Base-by-base conservation (phyloP, 805 yeast species). In the Cyberlindnera euphorbiiphila region DNA sequence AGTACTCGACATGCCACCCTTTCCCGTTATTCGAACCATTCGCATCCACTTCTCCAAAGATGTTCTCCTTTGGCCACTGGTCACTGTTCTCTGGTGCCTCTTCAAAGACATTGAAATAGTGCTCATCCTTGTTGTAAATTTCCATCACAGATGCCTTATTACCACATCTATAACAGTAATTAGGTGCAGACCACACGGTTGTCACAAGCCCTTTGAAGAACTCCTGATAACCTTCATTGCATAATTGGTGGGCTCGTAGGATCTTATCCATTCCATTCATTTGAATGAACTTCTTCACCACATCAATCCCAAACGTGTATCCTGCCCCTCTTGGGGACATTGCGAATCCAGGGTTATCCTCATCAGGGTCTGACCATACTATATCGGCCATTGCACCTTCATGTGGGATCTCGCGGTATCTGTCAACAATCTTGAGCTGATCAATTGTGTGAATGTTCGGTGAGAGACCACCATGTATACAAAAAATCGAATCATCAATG, bases 321-420 rank as follows among this genome's bases (percentile, higher is more conserved):
- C 99, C 99, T 1, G 99, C 99, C 27, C 99, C 99, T 53, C 99
- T 64, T 1, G 98, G 95, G 21, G 89, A 79, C 15, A 93, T 73
- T 47, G 89, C 81, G 60, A 93, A 93, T 53, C 88, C 95, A 13
- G 47, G 42, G 28, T 68, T 69, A 39, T 83, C 85, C 22, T 85
- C 83, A 60, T 94, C 98, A 0, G 99, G 99, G 56, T 93, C 99
- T 16, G 93, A 81, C 99, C 99, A 93, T 14, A 93, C 98, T 34
- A 93, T 66, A 60, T 93, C 99, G 1, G 98, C 98, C 97, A 93
- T 93, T 12, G 97, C 95, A 0, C 99, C 99, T 59, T 93, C 98
- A 51, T 94, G 98, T 0, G 99, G 99, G 10, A 94, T 87, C 59
- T 93, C 99, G 47, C 81, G 76, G 57, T 88, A 91, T 42, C 99